These are phyloP conservation scores for Diaporthe humulicola DNA, from an alignment of 2,329 filamentous ascomycete species.

Conservation along the genomic window DNA sequence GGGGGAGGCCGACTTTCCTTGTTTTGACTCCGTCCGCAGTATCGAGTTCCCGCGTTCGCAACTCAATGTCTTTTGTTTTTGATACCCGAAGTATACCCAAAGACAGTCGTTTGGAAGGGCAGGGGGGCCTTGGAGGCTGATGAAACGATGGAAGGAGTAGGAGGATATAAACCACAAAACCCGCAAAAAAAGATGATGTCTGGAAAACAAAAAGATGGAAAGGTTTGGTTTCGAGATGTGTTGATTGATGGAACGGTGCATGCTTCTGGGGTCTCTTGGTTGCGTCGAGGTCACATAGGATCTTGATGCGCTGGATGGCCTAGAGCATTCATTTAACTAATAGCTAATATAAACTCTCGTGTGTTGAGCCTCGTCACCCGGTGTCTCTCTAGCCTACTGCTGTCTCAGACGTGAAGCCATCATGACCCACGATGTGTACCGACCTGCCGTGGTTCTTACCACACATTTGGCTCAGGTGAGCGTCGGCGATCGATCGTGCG, in stretches of 20 bases:
- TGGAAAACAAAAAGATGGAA: constrained; percentile 36
- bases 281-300: constrained; percentile 31
- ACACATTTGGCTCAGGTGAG: background rate
- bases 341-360: constrained; percentile 51
- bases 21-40: constrained; percentile 40
- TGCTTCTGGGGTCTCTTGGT: constrained; percentile 15
- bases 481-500: constrained; percentile 7
- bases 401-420: background rate
- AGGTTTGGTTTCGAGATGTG: constrained; percentile 34
- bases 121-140: constrained; percentile 8
- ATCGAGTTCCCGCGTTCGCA: constrained; percentile 44
- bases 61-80: constrained; percentile 49
- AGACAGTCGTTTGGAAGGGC: constrained; percentile 44
- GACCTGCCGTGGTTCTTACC: too few relatives aligned
- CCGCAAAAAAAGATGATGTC: constrained; percentile 37
- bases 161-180: constrained; percentile 34
- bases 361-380: constrained; percentile 46
- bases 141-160: constrained; percentile 39
- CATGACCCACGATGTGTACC: background rate
- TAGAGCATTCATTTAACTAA: constrained; percentile 45
- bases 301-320: constrained; percentile 17
- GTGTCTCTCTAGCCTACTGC: background rate
- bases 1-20: constrained; percentile 41
- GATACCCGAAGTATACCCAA: constrained; percentile 55
- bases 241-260: constrained; percentile 33